Percentiles rank a stretch among this genome's conserved stretches.
Evolutionary conservation across 805 yeast species (phyloP).

Genomic region (Kodamaea laetipori): DNA sequence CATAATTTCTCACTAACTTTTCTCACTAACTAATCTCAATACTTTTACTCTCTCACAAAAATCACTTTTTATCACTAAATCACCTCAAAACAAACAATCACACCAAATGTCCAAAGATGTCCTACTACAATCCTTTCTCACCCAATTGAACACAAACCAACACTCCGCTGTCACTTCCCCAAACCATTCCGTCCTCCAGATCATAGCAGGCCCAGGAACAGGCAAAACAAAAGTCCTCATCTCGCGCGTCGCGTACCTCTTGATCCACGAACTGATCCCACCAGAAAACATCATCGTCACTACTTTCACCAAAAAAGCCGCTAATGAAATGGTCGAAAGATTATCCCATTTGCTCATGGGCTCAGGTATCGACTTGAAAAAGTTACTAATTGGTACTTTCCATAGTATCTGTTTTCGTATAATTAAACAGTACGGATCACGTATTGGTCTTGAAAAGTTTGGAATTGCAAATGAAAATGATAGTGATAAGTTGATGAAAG

Average conservation of each 20-base stretch:
- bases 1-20: too few relatives aligned
- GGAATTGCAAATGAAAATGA: slow-evolving; percentile 71
- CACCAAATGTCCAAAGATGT: too few relatives aligned
- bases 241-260: slow-evolving; percentile 71
- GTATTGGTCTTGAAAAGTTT: slow-evolving; percentile 47
- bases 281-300: slow-evolving; percentile 78
- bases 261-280: slow-evolving; percentile 50
- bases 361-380: slow-evolving; percentile 38
- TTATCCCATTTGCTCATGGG: slow-evolving; percentile 39
- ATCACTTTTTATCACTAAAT: too few relatives aligned
- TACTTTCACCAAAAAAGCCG: slow-evolving; percentile 92
- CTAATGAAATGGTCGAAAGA: slow-evolving; percentile 77
- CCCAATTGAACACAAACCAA: slow-evolving; percentile 43
- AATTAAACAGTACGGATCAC: slow-evolving; percentile 55
- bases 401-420: slow-evolving; percentile 77
- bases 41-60: too few relatives aligned
- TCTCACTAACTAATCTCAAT: too few relatives aligned
- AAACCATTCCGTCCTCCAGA: slow-evolving; percentile 43
- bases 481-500: slow-evolving; percentile 46
- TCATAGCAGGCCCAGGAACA: slow-evolving; percentile 64
- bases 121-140: neutral
- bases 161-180: slow-evolving; percentile 46
- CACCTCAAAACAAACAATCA: too few relatives aligned
- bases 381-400: slow-evolving; percentile 80
- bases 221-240: slow-evolving; percentile 84